These are phyloP conservation scores for Dactylellina sp. DNA, from an alignment of 2,329 filamentous ascomycete genomes.

Conservation along the genomic window DNA sequence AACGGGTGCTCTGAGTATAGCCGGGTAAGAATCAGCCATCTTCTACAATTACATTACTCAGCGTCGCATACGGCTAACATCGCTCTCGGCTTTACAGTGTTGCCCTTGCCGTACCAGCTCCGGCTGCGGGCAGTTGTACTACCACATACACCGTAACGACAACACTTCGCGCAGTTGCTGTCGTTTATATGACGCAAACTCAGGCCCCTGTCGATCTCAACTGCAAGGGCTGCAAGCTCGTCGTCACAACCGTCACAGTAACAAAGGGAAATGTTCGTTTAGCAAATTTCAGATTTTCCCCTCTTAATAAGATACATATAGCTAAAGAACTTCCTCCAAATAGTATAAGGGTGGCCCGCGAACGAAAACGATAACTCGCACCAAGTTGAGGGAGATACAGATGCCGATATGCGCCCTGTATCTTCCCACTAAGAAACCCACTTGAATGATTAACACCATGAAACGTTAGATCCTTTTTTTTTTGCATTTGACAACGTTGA, in stretches of 20 bases:
- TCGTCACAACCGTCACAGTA: constrained; percentile 4
- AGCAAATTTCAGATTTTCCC: not conserved
- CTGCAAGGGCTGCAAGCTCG: constrained; percentile 10
- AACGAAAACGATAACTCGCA: not conserved
- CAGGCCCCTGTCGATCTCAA: not conserved
- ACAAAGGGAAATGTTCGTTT: constrained; percentile 3
- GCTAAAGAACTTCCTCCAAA: not conserved
- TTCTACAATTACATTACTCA: not conserved
- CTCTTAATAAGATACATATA: not conserved
- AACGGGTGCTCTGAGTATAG: constrained; percentile 6
- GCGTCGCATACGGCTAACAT: not conserved
- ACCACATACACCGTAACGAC: constrained; percentile 11
- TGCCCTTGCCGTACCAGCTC: constrained; percentile 6
- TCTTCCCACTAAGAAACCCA: not conserved
- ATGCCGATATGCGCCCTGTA: not conserved
- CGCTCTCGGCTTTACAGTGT: not conserved
- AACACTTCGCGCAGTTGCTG: not conserved
- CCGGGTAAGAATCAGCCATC: constrained; percentile 1
- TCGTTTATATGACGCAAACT: not conserved
- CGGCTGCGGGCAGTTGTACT: constrained; percentile 1
- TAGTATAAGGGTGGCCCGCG: not conserved
- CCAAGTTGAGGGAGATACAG: not conserved
- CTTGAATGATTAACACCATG: no score
- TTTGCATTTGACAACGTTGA: no score
- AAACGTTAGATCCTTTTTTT: no score